Conservation (phyloP, 2,329 filamentous ascomycete species). For the Elsinoe batatas region DNA sequence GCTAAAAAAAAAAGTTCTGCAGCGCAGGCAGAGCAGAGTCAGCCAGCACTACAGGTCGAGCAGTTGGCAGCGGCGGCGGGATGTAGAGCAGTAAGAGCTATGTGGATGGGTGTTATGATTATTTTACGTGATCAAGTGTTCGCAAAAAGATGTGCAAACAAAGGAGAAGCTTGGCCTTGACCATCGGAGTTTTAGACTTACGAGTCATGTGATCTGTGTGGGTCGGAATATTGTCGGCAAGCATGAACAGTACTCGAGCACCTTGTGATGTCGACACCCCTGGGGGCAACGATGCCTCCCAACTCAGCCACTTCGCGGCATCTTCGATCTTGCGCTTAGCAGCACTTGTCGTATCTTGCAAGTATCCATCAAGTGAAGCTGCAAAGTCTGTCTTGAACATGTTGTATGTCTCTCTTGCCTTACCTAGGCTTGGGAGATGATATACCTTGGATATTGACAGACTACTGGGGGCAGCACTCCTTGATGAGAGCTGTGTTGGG, state of each 20-base stretch:
- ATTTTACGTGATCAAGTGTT: not conserved
- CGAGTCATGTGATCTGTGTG: not conserved
- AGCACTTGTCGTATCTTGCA: slow-evolving; percentile 59
- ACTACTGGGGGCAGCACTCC: slow-evolving; percentile 36
- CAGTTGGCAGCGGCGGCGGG: not conserved
- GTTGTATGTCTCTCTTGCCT: slow-evolving; percentile 52
- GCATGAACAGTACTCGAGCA: slow-evolving; percentile 13
- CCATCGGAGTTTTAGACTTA: slow-evolving; percentile 4
- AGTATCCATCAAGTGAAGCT: slow-evolving; percentile 65
- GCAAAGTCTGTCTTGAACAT: slow-evolving; percentile 56
- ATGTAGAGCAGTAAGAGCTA: not conserved
- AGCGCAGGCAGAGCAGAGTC: slow-evolving; percentile 5
- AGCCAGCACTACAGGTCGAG: slow-evolving; percentile 7
- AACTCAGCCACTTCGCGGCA: slow-evolving; percentile 64
- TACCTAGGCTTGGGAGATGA: slow-evolving; percentile 51
- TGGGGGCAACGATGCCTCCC: slow-evolving; percentile 40
- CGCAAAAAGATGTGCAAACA: not conserved
- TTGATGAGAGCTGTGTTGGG: slow-evolving; percentile 44
- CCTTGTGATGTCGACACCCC: slow-evolving; percentile 9
- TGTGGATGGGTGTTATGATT: too few species aligned
- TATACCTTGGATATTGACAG: slow-evolving; percentile 56
- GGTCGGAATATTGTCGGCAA: not conserved
- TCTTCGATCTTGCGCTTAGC: slow-evolving; percentile 53
- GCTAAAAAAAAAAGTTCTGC: not conserved
- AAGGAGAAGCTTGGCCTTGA: slow-evolving; percentile 1